A percentile compares a stretch with the other conserved stretches of the same genome.
These are phyloP conservation scores for Persicaria maculosa DNA, from an alignment of 148 eudicot genomes.

Conservation along the genomic window DNA sequence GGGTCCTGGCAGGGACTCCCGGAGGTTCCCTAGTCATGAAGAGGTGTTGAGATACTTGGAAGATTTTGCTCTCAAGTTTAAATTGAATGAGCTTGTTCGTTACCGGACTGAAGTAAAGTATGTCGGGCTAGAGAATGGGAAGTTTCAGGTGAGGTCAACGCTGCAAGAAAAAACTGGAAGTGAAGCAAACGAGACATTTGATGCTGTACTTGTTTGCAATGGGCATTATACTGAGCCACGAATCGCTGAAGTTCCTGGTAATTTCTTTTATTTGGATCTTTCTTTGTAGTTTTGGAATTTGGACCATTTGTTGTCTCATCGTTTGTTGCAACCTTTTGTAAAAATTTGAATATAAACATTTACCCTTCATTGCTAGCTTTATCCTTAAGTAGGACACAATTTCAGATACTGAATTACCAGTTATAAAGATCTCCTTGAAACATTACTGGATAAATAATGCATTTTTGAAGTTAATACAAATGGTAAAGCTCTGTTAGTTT, in stretches of 20 bases:
- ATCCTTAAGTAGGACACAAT: not conserved
- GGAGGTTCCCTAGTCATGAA: constrained; percentile 77
- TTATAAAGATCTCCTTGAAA: not conserved
- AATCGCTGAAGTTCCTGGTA: constrained; percentile 77
- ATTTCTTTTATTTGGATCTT: not conserved
- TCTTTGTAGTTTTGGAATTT: not conserved
- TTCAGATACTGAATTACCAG: not conserved
- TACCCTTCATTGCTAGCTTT: not conserved
- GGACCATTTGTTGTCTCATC: not conserved
- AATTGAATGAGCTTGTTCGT: constrained; percentile 50
- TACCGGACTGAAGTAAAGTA: constrained; percentile 49
- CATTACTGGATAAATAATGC: not conserved
- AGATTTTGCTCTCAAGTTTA: constrained; percentile 51
- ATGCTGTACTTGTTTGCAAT: constrained; percentile 89
- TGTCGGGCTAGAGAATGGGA: constrained; percentile 47
- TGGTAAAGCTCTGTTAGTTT: not conserved
- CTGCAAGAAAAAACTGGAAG: constrained; percentile 17
- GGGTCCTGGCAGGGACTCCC: constrained; percentile 42
- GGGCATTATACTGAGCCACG: constrained; percentile 91
- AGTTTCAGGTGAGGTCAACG: constrained; percentile 48
- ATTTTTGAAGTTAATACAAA: not conserved
- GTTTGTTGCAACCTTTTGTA: not conserved
- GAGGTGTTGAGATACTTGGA: constrained; percentile 81
- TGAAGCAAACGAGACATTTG: constrained; percentile 54
- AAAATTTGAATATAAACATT: not conserved